Base-by-base conservation (phyloP, 495 filamentous ascomycete species). In the Rusavskia elegans region DNA sequence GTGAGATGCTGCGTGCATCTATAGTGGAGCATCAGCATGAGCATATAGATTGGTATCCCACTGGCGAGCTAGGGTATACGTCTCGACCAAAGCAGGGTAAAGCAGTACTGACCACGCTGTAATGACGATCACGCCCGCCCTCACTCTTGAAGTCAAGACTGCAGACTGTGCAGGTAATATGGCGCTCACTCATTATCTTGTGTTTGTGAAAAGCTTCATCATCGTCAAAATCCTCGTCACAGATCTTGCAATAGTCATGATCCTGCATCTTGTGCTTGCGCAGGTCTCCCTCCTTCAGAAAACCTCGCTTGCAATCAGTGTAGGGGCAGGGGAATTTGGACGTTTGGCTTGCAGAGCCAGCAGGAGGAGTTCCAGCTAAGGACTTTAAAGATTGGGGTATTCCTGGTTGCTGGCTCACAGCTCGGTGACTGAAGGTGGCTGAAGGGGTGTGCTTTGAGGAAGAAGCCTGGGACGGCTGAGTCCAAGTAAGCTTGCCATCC, bases 221-320 rank as follows among this genome's bases (percentile, higher is more conserved):
- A 45, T 67, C 59, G 0, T 55, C 50, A 52, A 69, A 77, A 59
- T 79, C 75, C 25, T 68, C 44, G 45, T 79, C 64, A 55, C 77
- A 80, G 23, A 63, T 54, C 21, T 50, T 41, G 63, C 77, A 80
- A 57, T 74, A 80, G 44, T 72, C 65, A 50, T 80, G 76, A 0
- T 68, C 55, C 17, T 55, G 27, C 0, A 50, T 50, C 53, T 80
- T 80, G 61, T 81, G 77, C 1, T 57, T 51, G 27, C 62, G 65
- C 68, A 79, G 70, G 1, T 61, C 63, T 6, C 60, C 52, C 9
- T 53, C 50, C 3, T 62, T 66, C 45, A 78, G 71, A 62, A 94
- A 94, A 3, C 69, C 66, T 49, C 66, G 77, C 0, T 70, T 70
- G 61, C 87, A 94, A 19, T 73, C 68, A 10, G 70, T 62, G 50